Conservation (phyloP, 495 filamentous ascomycete genomes). For the Xylona heveae region DNA sequence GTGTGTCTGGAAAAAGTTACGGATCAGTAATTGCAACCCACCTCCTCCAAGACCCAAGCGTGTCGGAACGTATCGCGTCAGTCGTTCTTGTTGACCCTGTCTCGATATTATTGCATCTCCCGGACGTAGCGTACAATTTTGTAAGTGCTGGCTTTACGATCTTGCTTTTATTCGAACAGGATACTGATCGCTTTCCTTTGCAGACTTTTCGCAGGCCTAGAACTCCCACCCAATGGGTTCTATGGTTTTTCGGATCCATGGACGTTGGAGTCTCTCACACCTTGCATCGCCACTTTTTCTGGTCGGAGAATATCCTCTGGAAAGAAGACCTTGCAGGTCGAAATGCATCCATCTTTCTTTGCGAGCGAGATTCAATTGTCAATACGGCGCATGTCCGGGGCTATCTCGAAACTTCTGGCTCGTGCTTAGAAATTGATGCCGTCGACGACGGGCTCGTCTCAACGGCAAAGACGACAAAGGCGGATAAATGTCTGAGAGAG, state of each 20-base stretch:
- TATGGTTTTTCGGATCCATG: slow-evolving; percentile 45
- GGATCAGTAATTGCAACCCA: slow-evolving; percentile 40
- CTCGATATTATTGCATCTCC: slow-evolving; percentile 39
- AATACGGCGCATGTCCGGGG: slow-evolving; percentile 31
- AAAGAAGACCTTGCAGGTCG: slow-evolving; percentile 30
- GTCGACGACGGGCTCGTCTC: no score
- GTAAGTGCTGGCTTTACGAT: slow-evolving; percentile 3
- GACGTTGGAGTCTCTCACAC: slow-evolving; percentile 39
- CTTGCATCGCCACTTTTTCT: slow-evolving; percentile 41
- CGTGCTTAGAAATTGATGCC: no score
- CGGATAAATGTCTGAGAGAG: no score
- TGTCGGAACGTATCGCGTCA: slow-evolving; percentile 22
- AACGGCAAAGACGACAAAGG: no score
- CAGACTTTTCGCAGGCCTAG: slow-evolving; percentile 26
- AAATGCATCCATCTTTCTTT: slow-evolving; percentile 30
- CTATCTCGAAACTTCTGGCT: no score
- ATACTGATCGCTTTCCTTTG: neutral
- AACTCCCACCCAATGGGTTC: slow-evolving; percentile 37
- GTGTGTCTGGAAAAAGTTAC: slow-evolving; percentile 9
- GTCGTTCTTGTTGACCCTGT: slow-evolving; percentile 42
- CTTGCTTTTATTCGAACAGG: neutral
- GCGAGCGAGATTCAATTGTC: slow-evolving; percentile 42
- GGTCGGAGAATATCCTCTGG: slow-evolving; percentile 46
- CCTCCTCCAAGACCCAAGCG: slow-evolving; percentile 24
- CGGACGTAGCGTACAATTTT: slow-evolving; percentile 54